Evolutionary conservation across 2,329 filamentous ascomycete species (phyloP).

Genomic region (Aspergillus fumigatus): DNA sequence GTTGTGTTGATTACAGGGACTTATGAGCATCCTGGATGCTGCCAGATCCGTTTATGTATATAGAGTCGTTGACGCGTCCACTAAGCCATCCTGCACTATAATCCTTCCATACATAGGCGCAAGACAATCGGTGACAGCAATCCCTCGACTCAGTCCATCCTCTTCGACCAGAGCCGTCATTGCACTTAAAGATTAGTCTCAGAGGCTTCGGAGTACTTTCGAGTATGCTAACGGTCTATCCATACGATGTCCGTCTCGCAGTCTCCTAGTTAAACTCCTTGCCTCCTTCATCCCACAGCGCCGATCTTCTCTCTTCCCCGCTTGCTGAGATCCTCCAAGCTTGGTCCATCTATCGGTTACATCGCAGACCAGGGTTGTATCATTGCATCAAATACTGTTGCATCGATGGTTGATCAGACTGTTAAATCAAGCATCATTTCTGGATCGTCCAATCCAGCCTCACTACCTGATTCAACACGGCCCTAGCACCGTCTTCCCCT

Average conservation of each 20-base stretch:
- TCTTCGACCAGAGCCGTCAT: not conserved
- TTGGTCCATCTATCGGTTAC: not conserved
- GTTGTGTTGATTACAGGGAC: not conserved
- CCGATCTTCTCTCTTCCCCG: not conserved
- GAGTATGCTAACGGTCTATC: not conserved
- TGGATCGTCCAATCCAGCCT: not conserved
- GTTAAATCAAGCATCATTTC: slow-evolving; percentile 3
- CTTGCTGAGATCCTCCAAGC: not conserved
- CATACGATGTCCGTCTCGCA: not conserved
- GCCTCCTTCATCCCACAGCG: not conserved
- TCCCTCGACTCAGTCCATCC: not conserved
- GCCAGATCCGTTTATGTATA: not conserved
- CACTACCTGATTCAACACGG: slow-evolving; percentile 4
- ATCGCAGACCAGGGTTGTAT: not conserved
- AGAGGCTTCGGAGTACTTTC: not conserved
- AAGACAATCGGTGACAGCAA: not conserved
- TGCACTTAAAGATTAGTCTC: not conserved
- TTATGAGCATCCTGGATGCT: too few species aligned
- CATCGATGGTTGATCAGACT: not conserved
- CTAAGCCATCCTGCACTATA: not conserved
- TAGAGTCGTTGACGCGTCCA: not conserved
- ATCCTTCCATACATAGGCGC: not conserved
- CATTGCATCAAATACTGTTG: not conserved
- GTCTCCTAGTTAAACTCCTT: not conserved
- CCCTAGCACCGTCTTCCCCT: not conserved